These are phyloP conservation scores for Senna siamea DNA, from an alignment of 306 rosid species.

Conservation along the genomic window DNA sequence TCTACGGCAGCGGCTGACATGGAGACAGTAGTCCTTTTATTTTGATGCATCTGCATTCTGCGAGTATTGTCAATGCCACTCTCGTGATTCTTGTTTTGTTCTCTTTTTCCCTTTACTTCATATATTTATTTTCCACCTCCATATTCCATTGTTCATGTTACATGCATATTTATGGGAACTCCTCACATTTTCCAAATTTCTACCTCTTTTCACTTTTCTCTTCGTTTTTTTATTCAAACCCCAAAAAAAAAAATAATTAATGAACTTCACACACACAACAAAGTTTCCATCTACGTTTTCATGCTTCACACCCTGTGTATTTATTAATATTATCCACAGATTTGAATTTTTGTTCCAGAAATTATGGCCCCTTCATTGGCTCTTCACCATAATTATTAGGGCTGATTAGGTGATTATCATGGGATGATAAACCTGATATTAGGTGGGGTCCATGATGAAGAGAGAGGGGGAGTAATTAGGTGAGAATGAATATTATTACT, in stretches of 20 bases:
- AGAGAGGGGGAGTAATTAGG: background rate
- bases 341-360: constrained; percentile 14
- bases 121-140: constrained; percentile 57
- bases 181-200: background rate
- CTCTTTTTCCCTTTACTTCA: constrained; percentile 36
- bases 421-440: constrained; percentile 17
- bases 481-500: background rate
- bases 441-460: constrained; percentile 27
- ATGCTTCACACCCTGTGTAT: background rate
- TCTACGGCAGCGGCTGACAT: constrained; percentile 85
- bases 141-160: constrained; percentile 74
- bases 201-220: no score
- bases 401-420: constrained; percentile 38
- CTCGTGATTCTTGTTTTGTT: constrained; percentile 91
- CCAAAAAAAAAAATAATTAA: background rate
- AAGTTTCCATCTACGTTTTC: constrained; percentile 16
- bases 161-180: constrained; percentile 71
- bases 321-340: background rate
- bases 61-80: constrained; percentile 53
- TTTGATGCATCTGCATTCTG: constrained; percentile 55
- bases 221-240: no score
- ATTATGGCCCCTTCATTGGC: constrained; percentile 37
- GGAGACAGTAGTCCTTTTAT: constrained; percentile 76
- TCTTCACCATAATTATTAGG: constrained; percentile 28
- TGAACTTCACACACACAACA: constrained; percentile 34